Evolutionary conservation across 768 basidiomycete species (phyloP), one percentile per base, ranked within the genome.

Genomic region (Rhizopogon rudus): DNA sequence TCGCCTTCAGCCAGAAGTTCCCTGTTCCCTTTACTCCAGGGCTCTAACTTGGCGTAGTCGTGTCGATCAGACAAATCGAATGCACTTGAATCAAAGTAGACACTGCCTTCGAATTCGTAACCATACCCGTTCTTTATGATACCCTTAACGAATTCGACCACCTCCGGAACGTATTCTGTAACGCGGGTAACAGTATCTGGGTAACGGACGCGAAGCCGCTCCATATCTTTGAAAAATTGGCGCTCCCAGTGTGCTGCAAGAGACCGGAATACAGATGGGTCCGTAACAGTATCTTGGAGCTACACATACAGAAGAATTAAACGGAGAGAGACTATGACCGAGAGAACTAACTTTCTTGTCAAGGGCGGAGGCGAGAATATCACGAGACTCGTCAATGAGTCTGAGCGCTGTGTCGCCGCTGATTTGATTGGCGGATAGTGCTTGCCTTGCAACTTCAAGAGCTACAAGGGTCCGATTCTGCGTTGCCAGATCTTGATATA

Each of bases 131-230:
- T 95, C 53, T 81, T 73, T 56, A 97, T 76, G 66, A 98, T 91
- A 25, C 81, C 75, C 67, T 93, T 81, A 40, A 98, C 88, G 68
- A 94, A 99, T 4, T 81, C 71, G 49, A 94, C 91, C 60, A 98
- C 91, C 72, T 98, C 95, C 3, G 94, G 92, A 7, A 99, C 87
- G 70, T 93, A 99, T 71, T 98, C 97, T 1, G 95, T 95, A 5
- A 98, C 97, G 41, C 96, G 86, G 1, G 97, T 98, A 52, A 98
- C 71, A 4, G 84, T 91, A 67, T 96, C 93, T 16, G 97, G 94
- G 20, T 87, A 83, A 55, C 87, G 84, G 40, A 98, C 89, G 58
- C 81, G 82, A 16, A 99, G 80, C n/a, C 87, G 83, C 14, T 76
- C 73, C 97, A 99, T 99, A 64, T 98, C 94, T 31, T 83, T 75